A percentile compares a stretch with the other conserved stretches of the same genome.
These are phyloP conservation scores for Verticillium klebahnii DNA, from an alignment of 2,329 filamentous ascomycete genomes.

Conservation along the genomic window DNA sequence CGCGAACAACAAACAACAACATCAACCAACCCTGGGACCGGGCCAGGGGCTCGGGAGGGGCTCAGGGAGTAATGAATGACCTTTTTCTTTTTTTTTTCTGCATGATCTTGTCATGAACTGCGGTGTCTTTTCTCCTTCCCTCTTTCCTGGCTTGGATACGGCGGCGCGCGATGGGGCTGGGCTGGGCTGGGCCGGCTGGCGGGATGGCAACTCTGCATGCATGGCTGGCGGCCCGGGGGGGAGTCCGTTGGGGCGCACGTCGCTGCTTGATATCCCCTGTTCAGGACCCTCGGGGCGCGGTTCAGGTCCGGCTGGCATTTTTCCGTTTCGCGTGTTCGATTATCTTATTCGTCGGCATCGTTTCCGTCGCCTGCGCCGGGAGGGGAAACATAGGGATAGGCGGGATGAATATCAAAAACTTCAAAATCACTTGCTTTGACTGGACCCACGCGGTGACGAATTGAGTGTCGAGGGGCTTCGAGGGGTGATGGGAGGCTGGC, in stretches of 20 bases:
- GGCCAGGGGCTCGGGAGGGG: background rate
- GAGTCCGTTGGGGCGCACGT: no score
- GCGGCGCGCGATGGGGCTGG: background rate
- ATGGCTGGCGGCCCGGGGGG: background rate
- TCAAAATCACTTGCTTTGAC: background rate
- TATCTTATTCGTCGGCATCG: conserved; percentile 21
- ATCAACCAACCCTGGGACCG: background rate
- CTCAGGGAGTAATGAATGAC: conserved; percentile 9
- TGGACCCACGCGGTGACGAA: no score
- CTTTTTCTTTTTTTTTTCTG: conserved; percentile 7
- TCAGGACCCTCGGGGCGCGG: background rate
- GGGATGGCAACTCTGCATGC: background rate
- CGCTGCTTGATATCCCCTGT: background rate
- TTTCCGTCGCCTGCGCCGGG: background rate
- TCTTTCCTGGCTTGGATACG: background rate
- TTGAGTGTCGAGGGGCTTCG: no score
- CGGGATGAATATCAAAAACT: background rate
- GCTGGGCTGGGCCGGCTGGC: background rate
- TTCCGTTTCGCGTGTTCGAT: conserved; percentile 13
- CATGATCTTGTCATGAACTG: conserved; percentile 28
- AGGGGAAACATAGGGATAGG: background rate
- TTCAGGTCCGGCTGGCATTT: conserved; percentile 5
- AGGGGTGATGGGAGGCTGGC: no score
- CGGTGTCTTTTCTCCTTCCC: background rate
- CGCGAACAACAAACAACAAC: background rate